phyloP scores from a whole-genome alignment of 2,329 filamentous ascomycete genomes.

The Aspergillus amoenus region DNA sequence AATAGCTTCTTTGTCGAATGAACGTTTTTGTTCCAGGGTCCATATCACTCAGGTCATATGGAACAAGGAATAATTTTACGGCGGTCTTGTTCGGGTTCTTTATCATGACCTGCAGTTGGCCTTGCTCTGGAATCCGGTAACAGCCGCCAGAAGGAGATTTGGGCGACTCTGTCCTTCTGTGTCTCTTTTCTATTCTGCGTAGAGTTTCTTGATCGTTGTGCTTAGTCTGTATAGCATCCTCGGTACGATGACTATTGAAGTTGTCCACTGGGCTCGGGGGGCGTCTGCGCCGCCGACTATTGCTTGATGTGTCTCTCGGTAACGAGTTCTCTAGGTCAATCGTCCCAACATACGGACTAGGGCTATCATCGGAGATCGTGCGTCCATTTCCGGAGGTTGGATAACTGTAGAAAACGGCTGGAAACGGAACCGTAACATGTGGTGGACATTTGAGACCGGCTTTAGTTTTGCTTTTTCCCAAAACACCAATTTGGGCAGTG shows the following conservation, averaged over 20 bases:
- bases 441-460: constrained; percentile 79
- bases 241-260: constrained; percentile 11
- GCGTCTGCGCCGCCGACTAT: constrained; percentile 41
- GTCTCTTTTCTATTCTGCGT: constrained; percentile 56
- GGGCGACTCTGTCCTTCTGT: constrained; percentile 58
- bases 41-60: constrained; percentile 91
- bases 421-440: constrained; percentile 87
- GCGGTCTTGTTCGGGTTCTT: constrained; percentile 99
- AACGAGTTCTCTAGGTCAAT: constrained; percentile 87
- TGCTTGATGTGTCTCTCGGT: constrained; percentile 45
- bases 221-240: constrained; percentile 13
- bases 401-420: constrained; percentile 96
- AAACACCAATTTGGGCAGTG: constrained; percentile 88
- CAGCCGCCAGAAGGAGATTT: constrained; percentile 79
- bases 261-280: constrained; percentile 30
- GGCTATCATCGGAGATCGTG: constrained; percentile 73
- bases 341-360: constrained; percentile 92
- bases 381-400: constrained; percentile 64
- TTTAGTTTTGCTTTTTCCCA: constrained; percentile 87
- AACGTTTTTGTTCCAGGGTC: constrained; percentile 93
- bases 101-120: constrained; percentile 93
- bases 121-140: constrained; percentile 90
- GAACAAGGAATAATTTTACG: constrained; percentile 91
- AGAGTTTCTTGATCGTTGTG: constrained; percentile 33
- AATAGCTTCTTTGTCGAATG: constrained; percentile 90